Conservation (phyloP, 345 rosid species). For the Bretschneidera sinensis region DNA sequence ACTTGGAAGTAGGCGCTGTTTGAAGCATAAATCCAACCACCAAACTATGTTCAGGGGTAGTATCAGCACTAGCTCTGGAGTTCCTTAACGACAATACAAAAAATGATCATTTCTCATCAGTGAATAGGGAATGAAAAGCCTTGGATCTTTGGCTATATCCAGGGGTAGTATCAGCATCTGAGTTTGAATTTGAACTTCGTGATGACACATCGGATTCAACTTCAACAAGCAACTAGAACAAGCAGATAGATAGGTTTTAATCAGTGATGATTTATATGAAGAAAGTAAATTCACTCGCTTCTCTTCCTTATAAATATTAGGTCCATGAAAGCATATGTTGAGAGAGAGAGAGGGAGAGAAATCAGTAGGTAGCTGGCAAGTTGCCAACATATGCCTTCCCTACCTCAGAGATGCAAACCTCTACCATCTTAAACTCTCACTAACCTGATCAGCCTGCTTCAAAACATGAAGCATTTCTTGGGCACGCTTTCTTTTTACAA, state of each 20-base stretch:
- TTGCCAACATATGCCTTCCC: not conserved
- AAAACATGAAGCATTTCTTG: slow-evolving; percentile 21
- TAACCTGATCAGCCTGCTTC: slow-evolving; percentile 35
- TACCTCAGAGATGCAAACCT: too few relatives aligned
- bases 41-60: too few relatives aligned
- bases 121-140: too few relatives aligned
- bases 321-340: not conserved
- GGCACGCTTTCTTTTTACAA: slow-evolving; percentile 16
- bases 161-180: not conserved
- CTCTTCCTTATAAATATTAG: too few relatives aligned
- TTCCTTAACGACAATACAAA: not conserved
- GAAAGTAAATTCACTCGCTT: not conserved
- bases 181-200: slow-evolving; percentile 6
- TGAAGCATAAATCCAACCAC: too few relatives aligned
- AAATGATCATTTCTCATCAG: slow-evolving; percentile 6
- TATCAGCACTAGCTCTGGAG: slow-evolving; percentile 8
- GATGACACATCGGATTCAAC: slow-evolving; percentile 25
- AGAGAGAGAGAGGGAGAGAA: not conserved
- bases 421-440: too few relatives aligned
- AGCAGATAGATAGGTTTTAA: not conserved
- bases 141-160: slow-evolving; percentile 18
- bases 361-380: not conserved
- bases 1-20: too few relatives aligned
- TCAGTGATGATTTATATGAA: too few relatives aligned
- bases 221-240: slow-evolving; percentile 23